Conservation (phyloP, 2,329 filamentous ascomycete genomes). For the Pseudogymnoascus sp. region DNA sequence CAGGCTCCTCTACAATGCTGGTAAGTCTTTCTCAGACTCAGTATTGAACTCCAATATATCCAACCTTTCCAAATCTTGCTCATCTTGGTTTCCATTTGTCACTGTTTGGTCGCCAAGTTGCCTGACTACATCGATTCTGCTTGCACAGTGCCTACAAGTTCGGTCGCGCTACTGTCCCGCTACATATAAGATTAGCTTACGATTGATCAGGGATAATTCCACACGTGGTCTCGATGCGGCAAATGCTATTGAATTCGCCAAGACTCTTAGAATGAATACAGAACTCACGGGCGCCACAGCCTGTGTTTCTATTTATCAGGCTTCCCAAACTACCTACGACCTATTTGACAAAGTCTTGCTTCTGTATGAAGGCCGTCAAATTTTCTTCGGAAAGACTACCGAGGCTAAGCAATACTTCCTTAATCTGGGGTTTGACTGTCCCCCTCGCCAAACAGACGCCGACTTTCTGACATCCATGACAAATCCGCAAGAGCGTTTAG, state of each 20-base stretch:
- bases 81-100: neutral
- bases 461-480: constrained; percentile 65
- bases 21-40: constrained; percentile 57
- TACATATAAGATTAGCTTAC: constrained; percentile 19
- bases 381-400: constrained; percentile 60
- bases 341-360: constrained; percentile 68
- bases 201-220: constrained; percentile 53
- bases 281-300: constrained; percentile 55
- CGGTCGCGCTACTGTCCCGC: constrained; percentile 8
- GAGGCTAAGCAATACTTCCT: constrained; percentile 58
- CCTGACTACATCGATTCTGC: neutral
- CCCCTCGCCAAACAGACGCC: constrained; percentile 55
- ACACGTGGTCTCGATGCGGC: constrained; percentile 66
- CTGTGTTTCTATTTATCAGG: constrained; percentile 63
- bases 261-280: constrained; percentile 54
- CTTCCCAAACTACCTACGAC: constrained; percentile 59
- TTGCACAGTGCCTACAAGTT: neutral
- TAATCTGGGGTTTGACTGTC: constrained; percentile 59
- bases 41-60: constrained; percentile 60
- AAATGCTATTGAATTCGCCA: constrained; percentile 63
- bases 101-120: neutral
- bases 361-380: constrained; percentile 67
- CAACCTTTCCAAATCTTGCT: constrained; percentile 52
- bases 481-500: constrained; percentile 50
- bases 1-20: constrained; percentile 32